Conservation (phyloP, 2,329 filamentous ascomycete species). For the Fonsecaea pedrosoi region DNA sequence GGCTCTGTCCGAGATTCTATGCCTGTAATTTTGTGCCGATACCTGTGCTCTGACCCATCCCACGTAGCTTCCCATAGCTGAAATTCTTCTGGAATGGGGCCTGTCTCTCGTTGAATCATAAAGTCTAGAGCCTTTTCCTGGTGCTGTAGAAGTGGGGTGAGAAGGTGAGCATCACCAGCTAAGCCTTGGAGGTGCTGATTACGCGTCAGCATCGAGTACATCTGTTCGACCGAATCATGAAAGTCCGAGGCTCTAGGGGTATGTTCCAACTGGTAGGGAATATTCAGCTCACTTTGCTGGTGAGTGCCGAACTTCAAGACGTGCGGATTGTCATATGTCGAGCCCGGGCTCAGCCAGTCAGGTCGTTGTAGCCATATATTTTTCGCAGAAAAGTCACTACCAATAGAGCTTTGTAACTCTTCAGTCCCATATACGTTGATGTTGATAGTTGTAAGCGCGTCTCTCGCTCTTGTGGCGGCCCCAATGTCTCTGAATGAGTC, state of each 20-base stretch:
- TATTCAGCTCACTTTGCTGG: background rate
- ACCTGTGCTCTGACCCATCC: constrained; percentile 37
- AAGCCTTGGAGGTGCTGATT: constrained; percentile 19
- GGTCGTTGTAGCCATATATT: constrained; percentile 33
- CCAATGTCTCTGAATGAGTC: constrained; percentile 9
- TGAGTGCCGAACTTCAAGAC: constrained; percentile 12
- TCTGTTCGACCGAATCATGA: constrained; percentile 20
- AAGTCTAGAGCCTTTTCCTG: constrained; percentile 34
- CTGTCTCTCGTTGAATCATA: constrained; percentile 37
- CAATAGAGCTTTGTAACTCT: background rate
- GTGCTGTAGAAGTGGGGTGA: constrained; percentile 21
- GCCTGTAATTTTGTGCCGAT: constrained; percentile 52
- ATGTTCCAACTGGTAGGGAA: background rate
- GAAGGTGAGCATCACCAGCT: constrained; percentile 19
- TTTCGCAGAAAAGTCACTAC: constrained; percentile 15
- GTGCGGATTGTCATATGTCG: constrained; percentile 33
- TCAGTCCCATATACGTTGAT: constrained; percentile 33
- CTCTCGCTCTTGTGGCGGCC: constrained; percentile 21
- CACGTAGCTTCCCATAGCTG: constrained; percentile 41
- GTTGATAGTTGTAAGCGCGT: constrained; percentile 28
- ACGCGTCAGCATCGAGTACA: constrained; percentile 29
- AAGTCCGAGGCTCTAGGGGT: background rate
- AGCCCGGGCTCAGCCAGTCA: constrained; percentile 21
- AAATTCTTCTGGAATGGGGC: constrained; percentile 43
- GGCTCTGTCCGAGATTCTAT: constrained; percentile 35